Conservation (phyloP, 495 filamentous ascomycete species). For the Penicillium psychrofluorescens region DNA sequence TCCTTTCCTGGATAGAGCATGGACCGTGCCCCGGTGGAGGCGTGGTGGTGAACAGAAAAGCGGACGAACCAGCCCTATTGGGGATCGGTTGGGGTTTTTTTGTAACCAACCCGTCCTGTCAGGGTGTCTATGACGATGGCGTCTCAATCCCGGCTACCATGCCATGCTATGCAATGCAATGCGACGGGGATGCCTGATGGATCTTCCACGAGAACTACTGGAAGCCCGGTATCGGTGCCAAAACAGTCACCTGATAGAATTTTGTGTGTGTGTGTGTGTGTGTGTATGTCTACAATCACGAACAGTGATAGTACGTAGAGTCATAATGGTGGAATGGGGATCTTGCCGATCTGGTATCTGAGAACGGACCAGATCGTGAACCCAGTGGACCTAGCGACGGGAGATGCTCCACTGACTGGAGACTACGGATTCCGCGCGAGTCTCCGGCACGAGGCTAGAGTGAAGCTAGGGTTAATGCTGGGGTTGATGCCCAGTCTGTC, state of each 20-base stretch:
- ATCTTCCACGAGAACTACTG: slow-evolving; percentile 9
- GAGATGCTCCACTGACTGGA: slow-evolving; percentile 14
- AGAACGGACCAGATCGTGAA: slow-evolving; percentile 22
- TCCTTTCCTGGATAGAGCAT: too few species aligned
- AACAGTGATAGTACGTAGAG: neutral
- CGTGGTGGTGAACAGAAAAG: neutral
- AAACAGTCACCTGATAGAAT: slow-evolving; percentile 18
- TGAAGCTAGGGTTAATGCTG: neutral
- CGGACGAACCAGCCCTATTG: slow-evolving; percentile 9
- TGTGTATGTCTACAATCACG: too few species aligned
- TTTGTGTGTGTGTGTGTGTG: too few species aligned
- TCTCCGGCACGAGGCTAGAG: neutral
- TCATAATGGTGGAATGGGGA: neutral
- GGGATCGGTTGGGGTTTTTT: neutral
- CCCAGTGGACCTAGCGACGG: slow-evolving; percentile 8
- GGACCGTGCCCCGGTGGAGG: neutral
- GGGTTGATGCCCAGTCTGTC: neutral
- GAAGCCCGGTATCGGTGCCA: slow-evolving; percentile 9
- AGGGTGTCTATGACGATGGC: slow-evolving; percentile 1
- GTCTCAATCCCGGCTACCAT: slow-evolving; percentile 9
- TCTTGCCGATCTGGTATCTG: slow-evolving; percentile 19
- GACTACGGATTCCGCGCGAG: neutral
- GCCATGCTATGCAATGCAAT: slow-evolving; percentile 20
- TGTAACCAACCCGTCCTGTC: too few species aligned
- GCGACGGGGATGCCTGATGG: slow-evolving; percentile 15